Percentiles rank a stretch among this genome's conserved stretches.
These are phyloP conservation scores for Chrysoporthe cubensis DNA, from an alignment of 2,329 filamentous ascomycete genomes.

Conservation along the genomic window DNA sequence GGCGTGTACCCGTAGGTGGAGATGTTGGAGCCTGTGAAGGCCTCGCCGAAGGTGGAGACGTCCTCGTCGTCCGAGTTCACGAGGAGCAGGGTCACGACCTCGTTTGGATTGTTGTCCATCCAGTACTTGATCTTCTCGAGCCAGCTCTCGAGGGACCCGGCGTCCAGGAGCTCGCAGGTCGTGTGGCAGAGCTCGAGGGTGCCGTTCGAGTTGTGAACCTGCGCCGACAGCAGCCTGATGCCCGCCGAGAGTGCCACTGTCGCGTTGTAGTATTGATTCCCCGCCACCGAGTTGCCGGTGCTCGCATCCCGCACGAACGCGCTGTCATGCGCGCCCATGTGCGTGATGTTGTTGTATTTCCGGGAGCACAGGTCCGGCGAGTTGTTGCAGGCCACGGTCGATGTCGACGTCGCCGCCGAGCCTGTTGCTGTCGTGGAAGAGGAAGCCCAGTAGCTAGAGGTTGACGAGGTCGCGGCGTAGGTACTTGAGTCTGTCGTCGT, in stretches of 20 bases:
- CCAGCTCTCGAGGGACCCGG: slow-evolving; percentile 68
- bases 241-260: slow-evolving; percentile 72
- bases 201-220: slow-evolving; percentile 67
- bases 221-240: slow-evolving; percentile 71
- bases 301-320: slow-evolving; percentile 70
- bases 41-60: slow-evolving; percentile 56
- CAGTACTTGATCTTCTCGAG: slow-evolving; percentile 66
- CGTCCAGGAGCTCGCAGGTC: slow-evolving; percentile 68
- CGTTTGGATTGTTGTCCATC: slow-evolving; percentile 71
- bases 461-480: background rate
- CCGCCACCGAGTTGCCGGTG: slow-evolving; percentile 64
- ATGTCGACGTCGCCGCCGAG: slow-evolving; percentile 28
- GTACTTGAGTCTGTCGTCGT: slow-evolving; percentile 3
- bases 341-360: slow-evolving; percentile 75
- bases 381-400: slow-evolving; percentile 73
- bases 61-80: slow-evolving; percentile 69
- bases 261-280: slow-evolving; percentile 76
- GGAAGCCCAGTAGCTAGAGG: slow-evolving; percentile 7
- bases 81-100: slow-evolving; percentile 75
- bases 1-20: slow-evolving; percentile 63
- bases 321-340: slow-evolving; percentile 77
- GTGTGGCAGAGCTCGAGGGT: slow-evolving; percentile 73
- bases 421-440: slow-evolving; percentile 18
- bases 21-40: slow-evolving; percentile 63
- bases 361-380: slow-evolving; percentile 73